Percentiles rank a stretch among this genome's conserved stretches.
Conservation (phyloP, 2,329 filamentous ascomycete species). For the Clarireedia paspali region DNA sequence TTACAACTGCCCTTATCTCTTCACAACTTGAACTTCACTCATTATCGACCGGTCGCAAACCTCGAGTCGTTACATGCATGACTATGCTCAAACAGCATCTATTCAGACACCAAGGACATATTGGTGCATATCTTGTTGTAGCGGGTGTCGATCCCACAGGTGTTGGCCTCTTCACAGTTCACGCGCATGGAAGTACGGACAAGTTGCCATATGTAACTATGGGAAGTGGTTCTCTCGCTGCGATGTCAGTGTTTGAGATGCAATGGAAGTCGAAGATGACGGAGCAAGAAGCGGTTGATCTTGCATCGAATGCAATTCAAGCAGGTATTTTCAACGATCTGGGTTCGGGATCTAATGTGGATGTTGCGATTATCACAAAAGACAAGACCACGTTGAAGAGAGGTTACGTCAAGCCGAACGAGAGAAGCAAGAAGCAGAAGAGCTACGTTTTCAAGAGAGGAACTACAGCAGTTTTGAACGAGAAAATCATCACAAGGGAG, state of each 20-base stretch:
- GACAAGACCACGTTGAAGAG: constrained; percentile 92
- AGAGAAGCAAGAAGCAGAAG: constrained; percentile 82
- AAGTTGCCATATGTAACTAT: constrained; percentile 99
- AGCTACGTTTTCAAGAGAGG: constrained; percentile 87
- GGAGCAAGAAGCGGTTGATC: constrained; percentile 71
- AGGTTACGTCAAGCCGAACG: constrained; percentile 90
- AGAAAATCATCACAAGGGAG: constrained; percentile 91
- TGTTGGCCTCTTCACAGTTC: constrained; percentile 91
- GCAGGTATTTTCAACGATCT: constrained; percentile 99
- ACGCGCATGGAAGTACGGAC: constrained; percentile 96
- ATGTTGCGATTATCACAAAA: constrained; percentile 88
- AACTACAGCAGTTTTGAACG: constrained; percentile 91
- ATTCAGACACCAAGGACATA: constrained; percentile 96
- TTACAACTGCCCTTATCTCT: constrained; percentile 96
- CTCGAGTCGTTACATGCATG: constrained; percentile 98
- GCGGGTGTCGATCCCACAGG: constrained; percentile 95
- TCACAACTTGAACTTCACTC: constrained; percentile 97
- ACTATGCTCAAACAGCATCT: constrained; percentile 99
- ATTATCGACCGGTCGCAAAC: constrained; percentile 91
- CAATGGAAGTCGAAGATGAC: constrained; percentile 78
- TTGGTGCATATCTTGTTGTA: constrained; percentile 95
- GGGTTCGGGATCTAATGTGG: constrained; percentile 94
- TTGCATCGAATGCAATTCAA: constrained; percentile 81
- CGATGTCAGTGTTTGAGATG: constrained; percentile 97
- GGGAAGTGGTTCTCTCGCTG: constrained; percentile 91